Base-by-base conservation (phyloP, 2,329 filamentous ascomycete species). In the Arthrinium phaeospermum region DNA sequence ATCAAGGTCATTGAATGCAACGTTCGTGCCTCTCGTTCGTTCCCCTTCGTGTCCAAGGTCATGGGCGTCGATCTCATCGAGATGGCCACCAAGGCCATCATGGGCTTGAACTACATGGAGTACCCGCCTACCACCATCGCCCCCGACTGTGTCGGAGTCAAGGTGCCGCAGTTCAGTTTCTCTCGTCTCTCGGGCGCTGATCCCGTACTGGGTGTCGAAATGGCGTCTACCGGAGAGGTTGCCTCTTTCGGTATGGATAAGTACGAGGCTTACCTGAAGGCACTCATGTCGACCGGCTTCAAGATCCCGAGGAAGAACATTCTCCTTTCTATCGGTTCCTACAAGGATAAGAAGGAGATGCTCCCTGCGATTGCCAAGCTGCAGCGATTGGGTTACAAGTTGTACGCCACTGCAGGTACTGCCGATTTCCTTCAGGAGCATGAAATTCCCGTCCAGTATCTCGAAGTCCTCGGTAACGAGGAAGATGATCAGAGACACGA, bases 1-100 rank as follows among this genome's bases (percentile, higher is more conserved):
- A 98, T 99, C 87, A 98, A 98, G 88, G 96, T 99, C 76, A 99
- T 99, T 75, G 96, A 99, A 85, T 98, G 96, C 85, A 99, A 99
- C 79, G 96, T 98, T 73, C 92, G 96, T 75, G 96, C 96, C 22
- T 98, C 96, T 67, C 91, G 96, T 76, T 98, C 96, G 0, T 98
- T 98, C 88, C 96, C 96, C 74, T 99, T 99, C 80, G 95, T 98
- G 22, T 98, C 95, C 75, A 99, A 99, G 87, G 94, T 97, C 76
- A 98, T 98, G 94, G 95, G 95, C 70, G 94, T 98, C 70, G 96
- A 99, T 81, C 88, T 99, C 75, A 98, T 99, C 76, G 96, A 98
- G 86, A 95, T 99, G 94, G 96, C 96, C 41, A 98, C 96, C 77
- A 98, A 97, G 86, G 96, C 96, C 22, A 98, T 98, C 84, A 94